phyloP scores from a whole-genome alignment of 2,329 filamentous ascomycete genomes.

The Trichoderma sp. region DNA sequence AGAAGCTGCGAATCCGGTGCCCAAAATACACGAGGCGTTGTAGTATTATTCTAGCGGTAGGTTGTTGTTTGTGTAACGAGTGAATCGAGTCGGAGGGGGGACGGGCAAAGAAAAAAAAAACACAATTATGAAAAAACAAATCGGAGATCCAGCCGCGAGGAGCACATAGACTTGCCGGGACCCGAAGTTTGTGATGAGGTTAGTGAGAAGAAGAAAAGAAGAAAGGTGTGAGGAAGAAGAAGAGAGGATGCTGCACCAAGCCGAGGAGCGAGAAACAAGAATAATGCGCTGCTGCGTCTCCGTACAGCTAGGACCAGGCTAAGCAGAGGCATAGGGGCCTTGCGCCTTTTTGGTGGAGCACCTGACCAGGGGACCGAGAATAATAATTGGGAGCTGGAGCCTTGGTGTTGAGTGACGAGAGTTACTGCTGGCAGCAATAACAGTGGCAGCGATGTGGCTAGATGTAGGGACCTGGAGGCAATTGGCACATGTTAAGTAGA shows the following conservation, averaged over 20 bases:
- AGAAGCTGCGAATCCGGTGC: constrained; percentile 14
- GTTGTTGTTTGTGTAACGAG: constrained; percentile 23
- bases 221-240: constrained; percentile 4
- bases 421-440: neutral
- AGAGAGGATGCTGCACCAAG: neutral
- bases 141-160: constrained; percentile 29
- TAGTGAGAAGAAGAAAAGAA: neutral
- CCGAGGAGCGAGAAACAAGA: constrained; percentile 15
- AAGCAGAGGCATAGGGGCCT: constrained; percentile 13
- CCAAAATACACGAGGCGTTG: constrained; percentile 24
- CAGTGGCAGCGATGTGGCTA: neutral
- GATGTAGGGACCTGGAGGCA: neutral
- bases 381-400: neutral
- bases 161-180: constrained; percentile 29
- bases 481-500: neutral
- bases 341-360: constrained; percentile 12
- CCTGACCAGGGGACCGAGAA: constrained; percentile 10
- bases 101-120: neutral
- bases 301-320: constrained; percentile 20
- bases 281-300: constrained; percentile 5
- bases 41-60: constrained; percentile 27
- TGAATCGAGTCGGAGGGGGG: constrained; percentile 13
- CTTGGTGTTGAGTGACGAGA: neutral
- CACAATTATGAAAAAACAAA: constrained; percentile 17
- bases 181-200: constrained; percentile 17